Evolutionary conservation across 2,329 filamentous ascomycete genomes (phyloP).

Genomic region (Atkinsonella hypoxylon): DNA sequence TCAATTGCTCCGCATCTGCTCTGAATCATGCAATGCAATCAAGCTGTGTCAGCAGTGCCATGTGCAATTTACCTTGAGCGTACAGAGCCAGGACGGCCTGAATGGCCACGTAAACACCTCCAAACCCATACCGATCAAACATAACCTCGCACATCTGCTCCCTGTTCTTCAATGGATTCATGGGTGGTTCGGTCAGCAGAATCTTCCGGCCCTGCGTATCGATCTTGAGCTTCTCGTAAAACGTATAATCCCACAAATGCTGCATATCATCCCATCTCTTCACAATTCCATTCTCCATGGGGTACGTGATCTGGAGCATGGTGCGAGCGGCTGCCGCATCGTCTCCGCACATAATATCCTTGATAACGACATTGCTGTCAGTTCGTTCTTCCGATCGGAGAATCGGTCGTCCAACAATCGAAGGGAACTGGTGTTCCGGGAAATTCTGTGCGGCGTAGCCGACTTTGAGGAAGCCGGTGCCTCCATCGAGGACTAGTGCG

Average conservation of each 20-base stretch:
- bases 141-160: constrained; percentile 99
- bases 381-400: constrained; percentile 84
- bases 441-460: constrained; percentile 99
- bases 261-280: constrained; percentile 99
- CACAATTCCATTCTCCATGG: constrained; percentile 99
- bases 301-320: constrained; percentile 97
- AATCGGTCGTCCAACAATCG: constrained; percentile 95
- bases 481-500: constrained; percentile 84
- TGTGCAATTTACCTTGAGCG: constrained; percentile 60
- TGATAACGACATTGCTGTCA: constrained; percentile 54
- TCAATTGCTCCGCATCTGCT: no score
- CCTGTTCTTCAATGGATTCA: constrained; percentile 94
- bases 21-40: no score
- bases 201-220: constrained; percentile 91
- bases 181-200: constrained; percentile 88
- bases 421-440: constrained; percentile 96
- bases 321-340: constrained; percentile 90
- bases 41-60: no score
- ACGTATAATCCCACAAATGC: constrained; percentile 98
- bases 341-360: constrained; percentile 99
- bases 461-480: constrained; percentile 98
- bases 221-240: constrained; percentile 91
- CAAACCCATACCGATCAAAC: constrained; percentile 95
- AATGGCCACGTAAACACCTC: constrained; percentile 94
- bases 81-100: constrained; percentile 94